Evolutionary conservation across 1,284 basidiomycete species (phyloP), one percentile per base, ranked within the genome.

Genomic region (Melampsora medusae): DNA sequence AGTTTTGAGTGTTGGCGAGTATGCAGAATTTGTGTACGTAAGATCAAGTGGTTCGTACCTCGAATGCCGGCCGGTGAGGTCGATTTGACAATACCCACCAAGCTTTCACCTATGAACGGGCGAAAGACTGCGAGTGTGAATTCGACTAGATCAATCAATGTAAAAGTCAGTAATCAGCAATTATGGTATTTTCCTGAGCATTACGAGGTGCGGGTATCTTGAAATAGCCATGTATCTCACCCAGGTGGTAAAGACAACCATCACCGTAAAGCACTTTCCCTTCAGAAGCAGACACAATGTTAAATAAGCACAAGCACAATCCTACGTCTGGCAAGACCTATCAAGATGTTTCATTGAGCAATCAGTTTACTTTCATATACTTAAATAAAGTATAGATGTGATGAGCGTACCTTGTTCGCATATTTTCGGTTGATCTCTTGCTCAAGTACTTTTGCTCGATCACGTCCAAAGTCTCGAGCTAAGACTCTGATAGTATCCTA

Each of bases 241-340:
- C 74, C 65, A 42, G 59, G 25, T 76, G 67, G 46, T 76, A 76
- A 9, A 76, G 53, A 35, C 74, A 76, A 25, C 74, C 74, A 50
- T 76, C 74, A 12, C 74, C 74, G 33, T 76, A 76, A 0, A 76
- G 74, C 16, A 76, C 67, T 33, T 76, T 76, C 1, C 74, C 74
- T 60, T 76, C 74, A 14, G 67, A 69, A 38, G 67, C 74, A 65
- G 48, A 35, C 31, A 76, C 28, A 22, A 76, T 33, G 38, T 76
- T 67, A 25, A 76, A 69, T 1, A 76, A n/a, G 4, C 59, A 66
- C 19, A 76, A 56, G 33, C 74, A 76, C 22, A 76, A 33, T 22
- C 74, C 74, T 19, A 76, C 28, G 14, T 76, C 74, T 12, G 74
- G 67, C 1, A 76, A 59, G 22, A 76, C 74, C 74, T 76, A 42